Base-by-base conservation (phyloP, 2,329 filamentous ascomycete species). In the Oidium heveae region DNA sequence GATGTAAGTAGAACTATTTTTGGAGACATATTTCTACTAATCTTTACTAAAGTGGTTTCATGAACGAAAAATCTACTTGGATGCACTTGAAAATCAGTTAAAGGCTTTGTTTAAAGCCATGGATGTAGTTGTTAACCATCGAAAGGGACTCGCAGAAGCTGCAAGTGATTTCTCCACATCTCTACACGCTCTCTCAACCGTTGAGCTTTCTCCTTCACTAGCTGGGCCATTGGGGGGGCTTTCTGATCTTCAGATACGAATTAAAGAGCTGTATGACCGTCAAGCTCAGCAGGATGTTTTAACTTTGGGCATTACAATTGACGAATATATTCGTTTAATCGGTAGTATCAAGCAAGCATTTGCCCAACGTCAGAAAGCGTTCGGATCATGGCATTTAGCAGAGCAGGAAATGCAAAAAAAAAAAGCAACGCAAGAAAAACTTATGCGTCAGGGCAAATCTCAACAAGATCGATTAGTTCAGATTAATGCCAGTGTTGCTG, bases 241-340 rank as follows among this genome's bases (percentile, higher is more conserved):
- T 10, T 94, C 89, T 2, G 88, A 95, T 61, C 75, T 98, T 2
- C 91, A 98, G 67, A 74, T 94, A 57, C 88, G 89, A 39, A 94
- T 98, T 60, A 80, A 84, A 56, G 91, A 98, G 63, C 78, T 98
- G 1, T 96, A 98, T 66, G 87, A 95, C 62, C 84, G 91, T 22
- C 91, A 98, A 68, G 91, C 91, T 12, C 87, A 95, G 69, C 91
- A 98, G 67, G 91, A 98, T 65, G 82, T 96, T 34, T 74, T 98
- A 53, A 98, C 91, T 0, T 80, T 98, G 59, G 91, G 91, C 39
- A 96, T 96, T 64, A 94, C 94, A 46, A 88, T 98, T 58, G 91
- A 98, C 60, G 91, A 98, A 69, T 98, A 98, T 68, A 93, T 98
- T 61, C 86, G 91, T 5, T 70, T 98, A 46, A 96, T 98, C 61